A percentile compares a stretch with the other conserved stretches of the same genome.
phyloP scores from a whole-genome alignment of 345 rosid species.

The Citrus hindsii region DNA sequence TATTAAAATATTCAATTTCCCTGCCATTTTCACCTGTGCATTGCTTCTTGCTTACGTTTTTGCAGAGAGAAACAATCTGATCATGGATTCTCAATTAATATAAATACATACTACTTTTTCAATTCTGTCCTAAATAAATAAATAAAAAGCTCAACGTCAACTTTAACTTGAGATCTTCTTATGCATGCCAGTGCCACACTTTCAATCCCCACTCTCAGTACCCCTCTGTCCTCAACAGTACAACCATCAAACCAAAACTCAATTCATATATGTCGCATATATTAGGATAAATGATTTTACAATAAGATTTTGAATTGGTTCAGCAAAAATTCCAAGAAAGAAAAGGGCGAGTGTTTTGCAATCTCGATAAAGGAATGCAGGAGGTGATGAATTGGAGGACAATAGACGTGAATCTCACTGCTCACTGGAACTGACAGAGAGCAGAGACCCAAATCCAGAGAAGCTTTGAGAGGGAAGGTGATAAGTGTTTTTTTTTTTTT shows the following conservation, averaged over 20 bases:
- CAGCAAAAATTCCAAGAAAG: constrained; percentile 25
- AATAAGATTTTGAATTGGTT: constrained; percentile 17
- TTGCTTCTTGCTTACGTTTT: constrained; percentile 70
- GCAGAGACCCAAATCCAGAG: constrained; percentile 29
- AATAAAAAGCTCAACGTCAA: constrained; percentile 7
- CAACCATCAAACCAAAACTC: constrained; percentile 15
- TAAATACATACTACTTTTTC: constrained; percentile 2
- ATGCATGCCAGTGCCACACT: constrained; percentile 17
- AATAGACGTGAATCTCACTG: constrained; percentile 22
- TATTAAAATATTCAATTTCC: background rate
- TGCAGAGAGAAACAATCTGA: constrained; percentile 24
- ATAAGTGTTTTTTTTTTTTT: background rate
- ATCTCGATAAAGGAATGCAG: constrained; percentile 27
- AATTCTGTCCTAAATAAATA: background rate
- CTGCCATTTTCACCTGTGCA: constrained; percentile 20
- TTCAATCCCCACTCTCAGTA: constrained; percentile 8
- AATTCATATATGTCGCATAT: too few species aligned
- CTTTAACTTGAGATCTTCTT: constrained; percentile 12
- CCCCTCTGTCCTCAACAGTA: constrained; percentile 21
- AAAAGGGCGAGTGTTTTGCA: constrained; percentile 25
- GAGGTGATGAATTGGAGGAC: constrained; percentile 42
- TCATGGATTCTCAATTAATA: constrained; percentile 33
- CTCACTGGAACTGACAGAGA: constrained; percentile 18
- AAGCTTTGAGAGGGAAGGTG: constrained; percentile 8
- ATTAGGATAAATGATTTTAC: too few species aligned